Evolutionary conservation across 2,329 filamentous ascomycete species (phyloP).

Genomic region (Penicillium verrucosum): DNA sequence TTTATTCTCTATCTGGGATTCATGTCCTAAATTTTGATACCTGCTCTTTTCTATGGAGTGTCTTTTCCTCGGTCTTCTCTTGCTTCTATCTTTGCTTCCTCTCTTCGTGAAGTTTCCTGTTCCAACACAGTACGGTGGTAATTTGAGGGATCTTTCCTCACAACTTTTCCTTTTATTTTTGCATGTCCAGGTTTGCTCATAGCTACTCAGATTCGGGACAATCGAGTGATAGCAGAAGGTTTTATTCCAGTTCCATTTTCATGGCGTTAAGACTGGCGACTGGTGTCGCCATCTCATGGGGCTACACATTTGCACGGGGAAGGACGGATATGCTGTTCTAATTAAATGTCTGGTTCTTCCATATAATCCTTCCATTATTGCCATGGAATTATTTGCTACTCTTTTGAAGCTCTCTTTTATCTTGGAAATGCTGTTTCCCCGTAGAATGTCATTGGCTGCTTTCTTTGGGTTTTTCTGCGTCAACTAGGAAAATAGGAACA

Average conservation of each 20-base stretch:
- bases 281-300: neutral
- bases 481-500: neutral
- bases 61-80: constrained; percentile 1
- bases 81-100: neutral
- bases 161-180: neutral
- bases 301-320: neutral
- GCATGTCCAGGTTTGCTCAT: neutral
- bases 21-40: constrained; percentile 8
- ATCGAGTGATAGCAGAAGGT: neutral
- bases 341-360: neutral
- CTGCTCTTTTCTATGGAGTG: constrained; percentile 1
- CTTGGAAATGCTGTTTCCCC: no score
- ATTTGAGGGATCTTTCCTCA: neutral
- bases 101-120: neutral
- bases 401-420: neutral
- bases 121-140: neutral
- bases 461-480: neutral
- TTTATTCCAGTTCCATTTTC: neutral
- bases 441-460: neutral
- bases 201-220: neutral
- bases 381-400: neutral
- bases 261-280: constrained; percentile 1
- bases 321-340: neutral
- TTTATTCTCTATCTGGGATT: constrained; percentile 6
- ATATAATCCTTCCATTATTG: neutral